phyloP scores from a whole-genome alignment of 371 early-diverging fungal species.

The Mucor piriformis region DNA sequence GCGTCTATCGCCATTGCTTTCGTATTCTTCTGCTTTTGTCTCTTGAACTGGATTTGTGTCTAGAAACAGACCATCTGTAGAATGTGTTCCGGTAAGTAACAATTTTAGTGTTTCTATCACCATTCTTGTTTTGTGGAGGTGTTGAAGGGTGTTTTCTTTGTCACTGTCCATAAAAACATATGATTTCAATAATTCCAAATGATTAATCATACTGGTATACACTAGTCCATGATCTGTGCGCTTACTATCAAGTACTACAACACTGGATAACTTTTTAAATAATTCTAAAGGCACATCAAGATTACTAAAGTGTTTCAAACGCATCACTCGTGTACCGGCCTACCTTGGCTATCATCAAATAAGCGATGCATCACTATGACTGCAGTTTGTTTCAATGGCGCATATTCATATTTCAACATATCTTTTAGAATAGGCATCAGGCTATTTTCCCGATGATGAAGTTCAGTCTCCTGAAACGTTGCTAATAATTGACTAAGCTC shows the following conservation, averaged over 20 bases:
- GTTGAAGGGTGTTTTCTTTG: too few species aligned
- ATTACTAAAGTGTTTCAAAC: neutral
- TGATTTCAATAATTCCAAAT: neutral
- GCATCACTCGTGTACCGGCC: neutral
- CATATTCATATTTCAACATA: constrained; percentile 53
- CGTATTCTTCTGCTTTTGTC: neutral
- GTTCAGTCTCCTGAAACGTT: constrained; percentile 30
- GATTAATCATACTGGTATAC: neutral
- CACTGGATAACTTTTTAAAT: constrained; percentile 25
- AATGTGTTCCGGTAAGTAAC: neutral
- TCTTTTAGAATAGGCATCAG: constrained; percentile 56
- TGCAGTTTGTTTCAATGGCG: constrained; percentile 45
- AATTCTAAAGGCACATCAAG: constrained; percentile 20
- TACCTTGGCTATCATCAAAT: constrained; percentile 51
- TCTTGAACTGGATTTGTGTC: too few species aligned
- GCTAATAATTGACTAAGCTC: neutral
- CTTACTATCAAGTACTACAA: neutral
- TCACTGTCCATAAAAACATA: neutral
- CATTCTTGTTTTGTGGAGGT: too few species aligned
- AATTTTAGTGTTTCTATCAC: neutral
- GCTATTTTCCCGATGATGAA: constrained; percentile 35
- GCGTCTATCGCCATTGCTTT: neutral
- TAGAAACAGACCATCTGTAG: neutral
- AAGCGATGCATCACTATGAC: constrained; percentile 57
- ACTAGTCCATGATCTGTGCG: neutral